These are phyloP conservation scores for Pleurotus tuoliensis DNA, from an alignment of 768 basidiomycete species.

Conservation along the genomic window DNA sequence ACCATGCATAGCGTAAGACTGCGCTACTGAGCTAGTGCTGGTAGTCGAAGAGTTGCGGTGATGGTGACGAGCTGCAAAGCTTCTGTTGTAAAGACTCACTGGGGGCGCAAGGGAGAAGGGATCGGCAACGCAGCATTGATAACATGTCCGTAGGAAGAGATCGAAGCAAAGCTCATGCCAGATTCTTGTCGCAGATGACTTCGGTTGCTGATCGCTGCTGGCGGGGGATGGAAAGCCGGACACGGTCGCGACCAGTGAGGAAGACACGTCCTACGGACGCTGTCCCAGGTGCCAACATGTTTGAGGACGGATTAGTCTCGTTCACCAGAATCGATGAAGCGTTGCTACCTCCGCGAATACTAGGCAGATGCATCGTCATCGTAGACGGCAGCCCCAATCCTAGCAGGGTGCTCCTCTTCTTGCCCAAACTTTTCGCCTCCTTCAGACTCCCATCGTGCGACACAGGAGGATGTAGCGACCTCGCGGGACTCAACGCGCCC, in stretches of 20 bases:
- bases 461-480: conserved; percentile 1
- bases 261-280: conserved; percentile 33
- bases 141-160: conserved; percentile 74
- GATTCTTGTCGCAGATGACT: conserved; percentile 53
- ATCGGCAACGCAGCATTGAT: conserved; percentile 55
- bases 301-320: conserved; percentile 1
- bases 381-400: conserved; percentile 61
- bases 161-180: conserved; percentile 68
- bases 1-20: conserved; percentile 52
- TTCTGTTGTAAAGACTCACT: conserved; percentile 69
- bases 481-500: conserved; percentile 42
- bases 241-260: conserved; percentile 27
- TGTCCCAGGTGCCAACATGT: conserved; percentile 15
- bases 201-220: conserved; percentile 27
- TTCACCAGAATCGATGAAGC: conserved; percentile 25
- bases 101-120: conserved; percentile 73
- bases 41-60: conserved; percentile 56
- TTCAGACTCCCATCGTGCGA: conserved; percentile 21
- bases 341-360: conserved; percentile 33
- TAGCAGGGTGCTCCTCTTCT: conserved; percentile 61
- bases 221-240: conserved; percentile 63
- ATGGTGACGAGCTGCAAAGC: conserved; percentile 36
- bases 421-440: conserved; percentile 35
- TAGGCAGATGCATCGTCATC: conserved; percentile 37
- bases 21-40: conserved; percentile 55